These are phyloP conservation scores for Penicillium sp. DNA, from an alignment of 2,329 filamentous ascomycete species.

Conservation along the genomic window DNA sequence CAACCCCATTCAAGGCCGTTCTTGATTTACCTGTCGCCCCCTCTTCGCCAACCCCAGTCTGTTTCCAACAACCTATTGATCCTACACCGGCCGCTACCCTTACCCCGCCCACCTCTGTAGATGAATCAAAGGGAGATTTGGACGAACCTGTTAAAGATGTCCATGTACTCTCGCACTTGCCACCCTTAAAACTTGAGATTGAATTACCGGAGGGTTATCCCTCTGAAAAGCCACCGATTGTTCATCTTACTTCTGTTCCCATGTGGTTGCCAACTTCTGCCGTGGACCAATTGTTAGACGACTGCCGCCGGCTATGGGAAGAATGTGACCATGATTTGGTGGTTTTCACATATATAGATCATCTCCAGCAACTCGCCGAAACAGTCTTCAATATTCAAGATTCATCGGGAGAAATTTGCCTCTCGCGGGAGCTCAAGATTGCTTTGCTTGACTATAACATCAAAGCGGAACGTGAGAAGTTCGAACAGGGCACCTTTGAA, in stretches of 20 bases:
- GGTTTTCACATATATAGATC: conserved; percentile 62
- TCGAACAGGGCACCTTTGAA: conserved; percentile 81
- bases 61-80: conserved; percentile 41
- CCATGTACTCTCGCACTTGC: conserved; percentile 56
- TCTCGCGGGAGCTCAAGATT: conserved; percentile 60
- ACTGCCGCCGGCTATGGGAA: conserved; percentile 58
- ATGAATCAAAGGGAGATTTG: conserved; percentile 30
- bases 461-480: conserved; percentile 70
- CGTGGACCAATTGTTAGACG: conserved; percentile 48
- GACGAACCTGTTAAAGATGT: conserved; percentile 37
- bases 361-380: conserved; percentile 60
- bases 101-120: conserved; percentile 46
- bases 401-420: conserved; percentile 43
- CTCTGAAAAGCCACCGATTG: conserved; percentile 50
- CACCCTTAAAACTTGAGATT: conserved; percentile 56
- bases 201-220: conserved; percentile 59
- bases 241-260: conserved; percentile 52
- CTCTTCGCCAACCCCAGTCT: conserved; percentile 51
- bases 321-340: conserved; percentile 60
- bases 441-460: conserved; percentile 77
- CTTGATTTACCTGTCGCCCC: conserved; percentile 60
- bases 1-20: conserved; percentile 50
- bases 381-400: conserved; percentile 53
- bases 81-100: conserved; percentile 34
- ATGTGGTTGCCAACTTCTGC: conserved; percentile 55